Evolutionary conservation across 495 filamentous ascomycete species (phyloP).

Genomic region (Chlorociboria aeruginascens): DNA sequence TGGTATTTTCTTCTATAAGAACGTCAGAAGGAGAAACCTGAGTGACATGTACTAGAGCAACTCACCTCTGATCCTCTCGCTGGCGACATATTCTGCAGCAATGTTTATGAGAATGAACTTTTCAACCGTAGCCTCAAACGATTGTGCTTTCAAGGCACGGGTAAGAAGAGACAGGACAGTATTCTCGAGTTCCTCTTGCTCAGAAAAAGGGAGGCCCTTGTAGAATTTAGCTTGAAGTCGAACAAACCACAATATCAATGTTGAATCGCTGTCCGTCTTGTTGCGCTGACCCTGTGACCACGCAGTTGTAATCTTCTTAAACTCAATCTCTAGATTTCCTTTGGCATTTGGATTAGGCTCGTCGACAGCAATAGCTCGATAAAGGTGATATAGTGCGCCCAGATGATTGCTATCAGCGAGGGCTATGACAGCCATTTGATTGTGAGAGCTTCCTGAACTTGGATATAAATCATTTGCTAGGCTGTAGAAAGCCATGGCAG

Average conservation of each 20-base stretch:
- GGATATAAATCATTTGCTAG: slow-evolving; percentile 72
- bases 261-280: slow-evolving; percentile 16
- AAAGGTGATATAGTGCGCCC: slow-evolving; percentile 77
- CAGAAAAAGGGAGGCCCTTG: slow-evolving; percentile 51
- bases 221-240: slow-evolving; percentile 79
- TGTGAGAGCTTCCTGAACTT: slow-evolving; percentile 65
- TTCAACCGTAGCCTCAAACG: slow-evolving; percentile 43
- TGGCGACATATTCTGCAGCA: slow-evolving; percentile 63
- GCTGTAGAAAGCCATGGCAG: slow-evolving; percentile 73
- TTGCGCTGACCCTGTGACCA: slow-evolving; percentile 35
- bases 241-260: slow-evolving; percentile 70
- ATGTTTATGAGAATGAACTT: slow-evolving; percentile 82
- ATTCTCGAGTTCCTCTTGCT: slow-evolving; percentile 74
- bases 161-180: slow-evolving; percentile 71
- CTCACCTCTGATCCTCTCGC: slow-evolving; percentile 47
- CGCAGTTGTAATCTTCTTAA: slow-evolving; percentile 53
- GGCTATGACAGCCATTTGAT: slow-evolving; percentile 81
- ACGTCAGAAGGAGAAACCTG: slow-evolving; percentile 11
- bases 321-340: slow-evolving; percentile 68
- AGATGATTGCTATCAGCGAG: slow-evolving; percentile 65
- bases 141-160: slow-evolving; percentile 57
- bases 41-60: not conserved
- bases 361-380: slow-evolving; percentile 61
- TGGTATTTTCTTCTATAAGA: slow-evolving; percentile 15
- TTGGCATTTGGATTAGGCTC: slow-evolving; percentile 61